Evolutionary conservation across 2,329 filamentous ascomycete genomes (phyloP).

Genomic region (Sclerotinia glacialis): DNA sequence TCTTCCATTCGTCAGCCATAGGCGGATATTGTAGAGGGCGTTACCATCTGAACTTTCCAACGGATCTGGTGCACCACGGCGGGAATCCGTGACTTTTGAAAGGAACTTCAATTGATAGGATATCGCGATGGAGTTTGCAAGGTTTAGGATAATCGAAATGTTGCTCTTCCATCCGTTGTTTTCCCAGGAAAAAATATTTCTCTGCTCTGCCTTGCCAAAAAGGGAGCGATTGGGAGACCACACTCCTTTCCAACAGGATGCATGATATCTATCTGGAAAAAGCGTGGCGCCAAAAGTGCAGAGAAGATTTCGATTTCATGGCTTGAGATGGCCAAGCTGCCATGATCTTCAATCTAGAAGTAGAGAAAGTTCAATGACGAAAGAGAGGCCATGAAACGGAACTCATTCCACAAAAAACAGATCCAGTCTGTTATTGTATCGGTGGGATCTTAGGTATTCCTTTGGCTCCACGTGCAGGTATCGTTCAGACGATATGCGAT

Average conservation of each 20-base stretch:
- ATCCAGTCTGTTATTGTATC: background rate
- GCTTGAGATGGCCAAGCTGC: background rate
- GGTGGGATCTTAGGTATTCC: background rate
- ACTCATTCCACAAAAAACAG: background rate
- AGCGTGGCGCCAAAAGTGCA: background rate
- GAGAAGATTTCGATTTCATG: background rate
- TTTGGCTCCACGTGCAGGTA: background rate
- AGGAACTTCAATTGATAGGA: background rate
- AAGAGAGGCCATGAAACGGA: background rate
- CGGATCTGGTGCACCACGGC: background rate
- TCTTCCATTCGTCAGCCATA: background rate
- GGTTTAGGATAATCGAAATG: background rate
- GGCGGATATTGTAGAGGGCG: background rate
- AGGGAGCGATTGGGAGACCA: background rate
- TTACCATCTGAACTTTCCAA: conserved; percentile 5
- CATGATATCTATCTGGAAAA: background rate
- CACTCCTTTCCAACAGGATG: background rate
- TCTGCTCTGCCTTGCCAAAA: background rate
- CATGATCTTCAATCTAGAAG: background rate
- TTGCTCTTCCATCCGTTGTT: background rate
- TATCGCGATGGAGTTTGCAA: background rate
- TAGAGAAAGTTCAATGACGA: background rate
- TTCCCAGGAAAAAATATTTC: background rate
- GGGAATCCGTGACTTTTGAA: background rate
- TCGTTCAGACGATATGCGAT: background rate